These are phyloP conservation scores for Endoconidiophora laricicola DNA, from an alignment of 2,329 filamentous ascomycete genomes.

Conservation along the genomic window DNA sequence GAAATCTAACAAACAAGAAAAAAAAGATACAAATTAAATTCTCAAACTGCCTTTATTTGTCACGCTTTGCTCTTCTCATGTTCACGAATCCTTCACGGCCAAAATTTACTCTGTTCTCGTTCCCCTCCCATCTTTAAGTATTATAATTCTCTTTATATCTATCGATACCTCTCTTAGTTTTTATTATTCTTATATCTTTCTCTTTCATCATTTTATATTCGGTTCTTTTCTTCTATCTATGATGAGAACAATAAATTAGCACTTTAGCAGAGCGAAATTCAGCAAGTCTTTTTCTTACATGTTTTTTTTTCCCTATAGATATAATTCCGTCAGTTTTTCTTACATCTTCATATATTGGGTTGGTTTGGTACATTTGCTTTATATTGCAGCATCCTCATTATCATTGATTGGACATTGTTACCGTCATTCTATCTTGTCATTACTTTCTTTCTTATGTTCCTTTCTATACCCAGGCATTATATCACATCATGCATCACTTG, in stretches of 20 bases:
- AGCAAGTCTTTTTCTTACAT: constrained; percentile 13
- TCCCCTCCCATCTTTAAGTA: neutral
- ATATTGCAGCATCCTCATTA: neutral
- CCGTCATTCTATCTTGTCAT: too few species aligned
- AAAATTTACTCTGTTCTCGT: too few species aligned
- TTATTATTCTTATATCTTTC: neutral
- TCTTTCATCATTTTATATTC: neutral
- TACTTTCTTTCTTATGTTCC: constrained; percentile 5
- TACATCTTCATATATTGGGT: constrained; percentile 12
- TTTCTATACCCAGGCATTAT: constrained; percentile 9
- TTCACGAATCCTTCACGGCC: neutral
- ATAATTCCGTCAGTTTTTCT: neutral
- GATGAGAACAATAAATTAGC: too few species aligned
- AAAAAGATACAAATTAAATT: too few species aligned
- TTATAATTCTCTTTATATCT: neutral
- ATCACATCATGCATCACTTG: too few species aligned
- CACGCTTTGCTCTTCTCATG: neutral
- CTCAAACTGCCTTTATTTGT: neutral
- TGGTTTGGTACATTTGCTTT: constrained; percentile 6
- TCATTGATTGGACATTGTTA: too few species aligned
- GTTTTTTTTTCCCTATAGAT: neutral
- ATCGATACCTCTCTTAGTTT: too few species aligned
- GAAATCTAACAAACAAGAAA: too few species aligned
- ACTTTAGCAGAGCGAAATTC: too few species aligned
- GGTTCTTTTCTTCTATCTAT: neutral